These are phyloP conservation scores for Naegleria lovaniensis DNA, from an alignment of 208 protist species.

Conservation along the genomic window DNA sequence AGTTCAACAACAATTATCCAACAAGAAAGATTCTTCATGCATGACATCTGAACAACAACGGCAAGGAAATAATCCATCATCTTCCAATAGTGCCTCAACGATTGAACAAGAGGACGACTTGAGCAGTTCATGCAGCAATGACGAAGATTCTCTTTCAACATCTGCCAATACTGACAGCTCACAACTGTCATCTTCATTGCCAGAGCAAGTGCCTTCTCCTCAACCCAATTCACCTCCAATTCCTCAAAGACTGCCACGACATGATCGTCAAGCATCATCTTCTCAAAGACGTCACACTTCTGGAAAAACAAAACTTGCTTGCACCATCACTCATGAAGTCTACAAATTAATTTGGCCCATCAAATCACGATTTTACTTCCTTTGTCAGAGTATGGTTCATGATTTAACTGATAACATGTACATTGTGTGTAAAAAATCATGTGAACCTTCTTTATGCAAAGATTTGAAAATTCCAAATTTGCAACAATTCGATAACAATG, in stretches of 20 bases:
- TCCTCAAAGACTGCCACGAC: neutral
- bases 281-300: neutral
- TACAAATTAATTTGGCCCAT: neutral
- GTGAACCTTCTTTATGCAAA: neutral
- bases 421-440: neutral
- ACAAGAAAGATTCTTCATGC: no score
- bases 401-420: neutral
- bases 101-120: no score
- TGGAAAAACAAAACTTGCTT: neutral
- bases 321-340: neutral
- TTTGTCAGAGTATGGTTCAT: neutral
- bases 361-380: neutral
- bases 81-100: no score
- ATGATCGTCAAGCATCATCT: neutral
- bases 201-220: neutral
- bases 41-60: no score
- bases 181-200: neutral
- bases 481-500: neutral
- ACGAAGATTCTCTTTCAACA: neutral
- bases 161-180: neutral
- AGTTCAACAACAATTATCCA: neutral
- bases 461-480: neutral
- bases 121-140: no score
- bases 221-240: neutral
- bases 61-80: no score